These are phyloP conservation scores for Exidia glandulosa DNA, from an alignment of 768 basidiomycete species.

Conservation along the genomic window DNA sequence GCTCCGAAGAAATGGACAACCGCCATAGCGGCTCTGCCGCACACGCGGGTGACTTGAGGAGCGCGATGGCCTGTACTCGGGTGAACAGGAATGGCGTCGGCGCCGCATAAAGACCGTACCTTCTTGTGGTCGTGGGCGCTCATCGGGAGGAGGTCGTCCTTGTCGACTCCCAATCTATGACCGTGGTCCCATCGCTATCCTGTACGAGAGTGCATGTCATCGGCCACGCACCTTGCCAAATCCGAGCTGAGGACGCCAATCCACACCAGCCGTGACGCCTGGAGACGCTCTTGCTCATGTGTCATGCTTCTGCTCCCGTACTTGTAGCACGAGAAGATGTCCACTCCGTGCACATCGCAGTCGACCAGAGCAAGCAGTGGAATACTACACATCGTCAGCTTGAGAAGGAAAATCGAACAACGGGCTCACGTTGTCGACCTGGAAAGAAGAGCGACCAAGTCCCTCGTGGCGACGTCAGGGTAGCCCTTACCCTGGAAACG, in stretches of 20 bases:
- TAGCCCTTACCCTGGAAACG: conserved; percentile 85
- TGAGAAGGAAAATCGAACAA: background rate
- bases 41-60: background rate
- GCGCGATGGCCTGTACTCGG: background rate
- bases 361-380: conserved; percentile 78
- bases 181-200: background rate
- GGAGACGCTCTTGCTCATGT: conserved; percentile 61
- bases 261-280: conserved; percentile 64
- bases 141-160: conserved; percentile 56
- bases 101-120: conserved; percentile 24
- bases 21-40: background rate
- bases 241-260: conserved; percentile 68
- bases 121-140: conserved; percentile 65
- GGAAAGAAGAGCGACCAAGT: conserved; percentile 65
- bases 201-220: background rate
- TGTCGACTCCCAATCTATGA: conserved; percentile 46
- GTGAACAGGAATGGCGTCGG: background rate
- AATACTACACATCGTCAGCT: conserved; percentile 34
- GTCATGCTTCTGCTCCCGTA: conserved; percentile 61
- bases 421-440: conserved; percentile 27
- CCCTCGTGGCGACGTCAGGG: conserved; percentile 85
- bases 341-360: conserved; percentile 83
- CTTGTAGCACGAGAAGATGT: conserved; percentile 83
- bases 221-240: conserved; percentile 40
- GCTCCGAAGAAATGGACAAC: background rate